Evolutionary conservation across 2,329 filamentous ascomycete genomes (phyloP).

Genomic region (Fonsecaea monophora): DNA sequence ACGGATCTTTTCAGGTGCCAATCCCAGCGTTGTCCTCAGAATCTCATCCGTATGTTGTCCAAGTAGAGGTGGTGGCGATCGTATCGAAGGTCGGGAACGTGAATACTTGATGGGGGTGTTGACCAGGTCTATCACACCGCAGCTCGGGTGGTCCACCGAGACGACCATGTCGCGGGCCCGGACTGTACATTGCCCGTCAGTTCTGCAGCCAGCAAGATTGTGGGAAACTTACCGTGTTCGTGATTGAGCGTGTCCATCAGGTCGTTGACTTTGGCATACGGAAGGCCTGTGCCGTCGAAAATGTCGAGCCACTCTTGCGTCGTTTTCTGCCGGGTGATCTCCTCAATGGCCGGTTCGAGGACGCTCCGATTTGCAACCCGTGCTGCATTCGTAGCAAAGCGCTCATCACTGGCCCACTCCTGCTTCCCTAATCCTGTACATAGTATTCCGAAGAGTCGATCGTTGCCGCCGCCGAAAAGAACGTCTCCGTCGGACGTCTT

Average conservation of each 20-base stretch:
- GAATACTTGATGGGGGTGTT: conserved; percentile 96
- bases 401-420: conserved; percentile 63
- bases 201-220: too few species aligned
- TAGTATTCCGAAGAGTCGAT: conserved; percentile 66
- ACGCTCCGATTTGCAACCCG: conserved; percentile 71
- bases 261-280: conserved; percentile 93
- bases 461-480: conserved; percentile 69
- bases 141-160: conserved; percentile 80
- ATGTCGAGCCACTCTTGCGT: conserved; percentile 86
- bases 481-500: conserved; percentile 69
- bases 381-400: conserved; percentile 65
- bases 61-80: neutral
- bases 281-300: conserved; percentile 90
- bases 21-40: neutral
- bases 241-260: conserved; percentile 83
- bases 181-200: conserved; percentile 48
- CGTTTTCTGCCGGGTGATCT: conserved; percentile 74
- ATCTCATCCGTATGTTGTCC: neutral
- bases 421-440: conserved; percentile 63
- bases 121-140: conserved; percentile 85
- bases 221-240: conserved; percentile 61
- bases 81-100: neutral
- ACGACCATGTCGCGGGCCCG: conserved; percentile 85
- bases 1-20: neutral
- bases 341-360: conserved; percentile 80